A percentile compares a stretch with the other conserved stretches of the same genome.
phyloP scores from a whole-genome alignment of 352 stramenopile genomes.

The Phytopythium litorale region DNA sequence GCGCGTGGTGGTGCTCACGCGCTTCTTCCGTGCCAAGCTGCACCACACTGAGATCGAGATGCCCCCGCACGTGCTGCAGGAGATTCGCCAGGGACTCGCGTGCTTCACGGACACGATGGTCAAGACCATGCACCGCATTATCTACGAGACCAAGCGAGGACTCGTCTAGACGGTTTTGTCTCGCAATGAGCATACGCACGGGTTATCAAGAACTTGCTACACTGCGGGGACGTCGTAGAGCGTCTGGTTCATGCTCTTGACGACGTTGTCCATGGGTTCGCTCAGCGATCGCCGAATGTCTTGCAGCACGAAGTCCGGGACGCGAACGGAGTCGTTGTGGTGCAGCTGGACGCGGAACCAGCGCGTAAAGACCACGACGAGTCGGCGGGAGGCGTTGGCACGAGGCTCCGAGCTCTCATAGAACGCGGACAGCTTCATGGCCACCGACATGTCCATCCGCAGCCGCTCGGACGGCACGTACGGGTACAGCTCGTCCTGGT shows the following conservation, averaged over 20 bases:
- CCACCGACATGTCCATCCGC: slow-evolving; percentile 19
- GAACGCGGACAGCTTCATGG: slow-evolving; percentile 22
- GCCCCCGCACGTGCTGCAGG: slow-evolving; percentile 23
- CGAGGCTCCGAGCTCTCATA: slow-evolving; percentile 4
- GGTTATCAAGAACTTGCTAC: background rate
- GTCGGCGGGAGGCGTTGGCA: slow-evolving; percentile 7
- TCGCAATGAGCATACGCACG: too few species aligned
- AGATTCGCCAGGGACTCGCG: slow-evolving; percentile 25
- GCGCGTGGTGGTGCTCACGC: slow-evolving; percentile 30
- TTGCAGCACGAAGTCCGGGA: slow-evolving; percentile 13
- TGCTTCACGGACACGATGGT: slow-evolving; percentile 37
- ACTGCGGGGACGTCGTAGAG: slow-evolving; percentile 12
- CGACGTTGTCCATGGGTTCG: slow-evolving; percentile 20
- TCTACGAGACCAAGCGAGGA: slow-evolving; percentile 18
- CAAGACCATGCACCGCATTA: slow-evolving; percentile 33
- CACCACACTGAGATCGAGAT: slow-evolving; percentile 33
- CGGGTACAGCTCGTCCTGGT: slow-evolving; percentile 26
- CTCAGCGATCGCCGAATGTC: slow-evolving; percentile 13
- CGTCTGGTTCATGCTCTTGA: slow-evolving; percentile 26
- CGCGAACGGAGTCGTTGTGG: slow-evolving; percentile 10
- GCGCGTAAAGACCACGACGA: slow-evolving; percentile 19
- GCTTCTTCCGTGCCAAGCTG: slow-evolving; percentile 29
- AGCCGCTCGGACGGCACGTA: slow-evolving; percentile 19
- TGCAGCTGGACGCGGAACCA: slow-evolving; percentile 22
- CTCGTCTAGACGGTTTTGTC: background rate